Evolutionary conservation across 306 rosid species (phyloP), one percentile per base, ranked within the genome.

Genomic region (Citrullus amarus): DNA sequence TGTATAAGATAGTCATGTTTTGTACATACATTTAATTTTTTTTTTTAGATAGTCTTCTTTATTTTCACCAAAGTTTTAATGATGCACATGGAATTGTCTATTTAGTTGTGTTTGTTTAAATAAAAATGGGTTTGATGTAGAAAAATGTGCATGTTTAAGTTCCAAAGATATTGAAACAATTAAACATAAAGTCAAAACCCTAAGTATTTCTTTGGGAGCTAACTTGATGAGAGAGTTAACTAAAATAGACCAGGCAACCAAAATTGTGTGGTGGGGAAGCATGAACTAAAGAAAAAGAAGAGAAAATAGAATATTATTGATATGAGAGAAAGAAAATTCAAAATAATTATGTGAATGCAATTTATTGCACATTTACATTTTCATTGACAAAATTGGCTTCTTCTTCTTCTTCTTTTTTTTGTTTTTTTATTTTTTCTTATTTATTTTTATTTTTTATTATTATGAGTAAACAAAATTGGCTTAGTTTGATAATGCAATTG

Each of bases 31-130:
- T 32, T 32, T 32, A 32, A 32, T 32, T 32, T 32, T 3, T 32
- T 32, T 32, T 32, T 32, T 3, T 32, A 60, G 22, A 12, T 38
- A 39, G 25, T n/a, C 73, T 17, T 66, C 48, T n/a, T 38, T 69
- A 2, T 44, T 6, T 53, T 17, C 18, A 44, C 39, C 18, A 44
- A 70, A 30, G 2, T 25, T 12, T 70, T 46, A 70, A 70, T 46
- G 57, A 22, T 46, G 76, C 76, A 70, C 57, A 70, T 70, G 76
- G 56, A 70, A 46, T 12, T 70, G 76, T 70, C 76, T 70, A 11
- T 13, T 8, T 10, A 44, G 9, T 28, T 9, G 8, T 32, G 15
- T 72, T 72, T 48, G 41, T 48, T 50, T 30, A 50, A 65, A 36
- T 13, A 18, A 18, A 60, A 18, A 60, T 2, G 32, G 16, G 20